Percentiles rank a stretch among this genome's conserved stretches.
Evolutionary conservation across 805 yeast species (phyloP).

Genomic region (Metschnikowia chrysomelidarum): DNA sequence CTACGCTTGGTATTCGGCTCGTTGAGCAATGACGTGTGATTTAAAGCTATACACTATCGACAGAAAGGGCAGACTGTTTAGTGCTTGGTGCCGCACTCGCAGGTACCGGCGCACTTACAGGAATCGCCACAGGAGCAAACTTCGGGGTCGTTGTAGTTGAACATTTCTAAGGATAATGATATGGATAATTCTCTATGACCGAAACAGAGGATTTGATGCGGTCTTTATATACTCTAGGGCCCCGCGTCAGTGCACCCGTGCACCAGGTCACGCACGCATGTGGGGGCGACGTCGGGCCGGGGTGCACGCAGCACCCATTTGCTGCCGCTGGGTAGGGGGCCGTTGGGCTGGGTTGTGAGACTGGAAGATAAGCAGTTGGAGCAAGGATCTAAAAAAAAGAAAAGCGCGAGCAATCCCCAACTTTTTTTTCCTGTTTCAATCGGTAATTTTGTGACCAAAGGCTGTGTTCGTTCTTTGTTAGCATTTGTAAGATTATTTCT

Average conservation of each 20-base stretch:
- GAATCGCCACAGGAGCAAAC: slow-evolving; percentile 14
- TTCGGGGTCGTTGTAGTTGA: slow-evolving; percentile 16
- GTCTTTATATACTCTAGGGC: slow-evolving; percentile 1
- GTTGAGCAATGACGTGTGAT: not conserved
- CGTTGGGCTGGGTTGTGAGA: not conserved
- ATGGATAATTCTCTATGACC: too few relatives aligned
- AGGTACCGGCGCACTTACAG: slow-evolving; percentile 12
- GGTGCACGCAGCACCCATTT: too few relatives aligned
- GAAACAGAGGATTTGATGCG: too few relatives aligned
- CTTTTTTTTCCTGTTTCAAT: too few relatives aligned
- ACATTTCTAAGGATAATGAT: too few relatives aligned
- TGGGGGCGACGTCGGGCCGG: too few relatives aligned
- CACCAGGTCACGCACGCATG: not conserved
- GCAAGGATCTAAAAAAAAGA: not conserved
- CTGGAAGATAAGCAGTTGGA: not conserved
- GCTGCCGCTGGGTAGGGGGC: too few relatives aligned
- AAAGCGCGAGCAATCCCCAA: too few relatives aligned
- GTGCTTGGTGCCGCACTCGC: slow-evolving; percentile 14
- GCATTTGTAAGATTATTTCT: too few relatives aligned
- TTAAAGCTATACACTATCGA: not conserved
- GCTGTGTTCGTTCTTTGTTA: too few relatives aligned
- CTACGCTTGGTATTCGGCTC: too few relatives aligned
- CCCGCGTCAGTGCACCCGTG: slow-evolving; percentile 1
- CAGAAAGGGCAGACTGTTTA: not conserved
- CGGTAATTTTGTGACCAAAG: too few relatives aligned